Percentiles rank a stretch among this genome's conserved stretches.
Evolutionary conservation across 768 basidiomycete species (phyloP).

Genomic region (Macrocybe gigantea): DNA sequence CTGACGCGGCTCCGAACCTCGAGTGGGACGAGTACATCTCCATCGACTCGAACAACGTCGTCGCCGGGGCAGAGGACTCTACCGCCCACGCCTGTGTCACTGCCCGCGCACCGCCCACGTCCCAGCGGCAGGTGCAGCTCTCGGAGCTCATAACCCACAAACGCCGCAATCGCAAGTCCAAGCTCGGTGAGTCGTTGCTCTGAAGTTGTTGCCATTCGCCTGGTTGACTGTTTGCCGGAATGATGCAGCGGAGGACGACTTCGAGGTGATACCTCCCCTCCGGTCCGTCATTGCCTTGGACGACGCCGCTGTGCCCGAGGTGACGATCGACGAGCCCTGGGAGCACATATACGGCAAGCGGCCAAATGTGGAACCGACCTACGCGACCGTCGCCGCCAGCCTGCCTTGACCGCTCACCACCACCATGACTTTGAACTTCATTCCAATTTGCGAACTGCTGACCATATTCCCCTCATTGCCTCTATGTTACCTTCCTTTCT

Average conservation of each 20-base stretch:
- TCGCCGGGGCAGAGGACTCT: too few relatives aligned
- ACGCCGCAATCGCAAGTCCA: slow-evolving; percentile 35
- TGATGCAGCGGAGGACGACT: slow-evolving; percentile 36
- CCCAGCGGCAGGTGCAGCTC: slow-evolving; percentile 10
- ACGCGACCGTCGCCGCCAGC: slow-evolving; percentile 31
- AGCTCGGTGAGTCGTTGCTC: slow-evolving; percentile 22
- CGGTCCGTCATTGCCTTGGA: slow-evolving; percentile 56
- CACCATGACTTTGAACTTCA: too few relatives aligned
- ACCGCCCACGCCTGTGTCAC: slow-evolving; percentile 10
- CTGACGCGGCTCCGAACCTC: too few relatives aligned
- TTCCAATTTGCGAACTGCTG: too few relatives aligned
- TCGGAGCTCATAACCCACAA: slow-evolving; percentile 19
- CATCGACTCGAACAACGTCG: too few relatives aligned
- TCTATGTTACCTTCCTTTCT: too few relatives aligned
- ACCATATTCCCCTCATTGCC: too few relatives aligned
- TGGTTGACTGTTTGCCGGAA: too few relatives aligned
- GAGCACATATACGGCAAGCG: slow-evolving; percentile 44
- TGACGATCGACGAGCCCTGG: slow-evolving; percentile 51
- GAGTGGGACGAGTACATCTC: too few relatives aligned
- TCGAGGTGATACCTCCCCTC: slow-evolving; percentile 49
- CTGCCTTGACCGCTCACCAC: too few relatives aligned
- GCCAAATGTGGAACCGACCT: slow-evolving; percentile 26
- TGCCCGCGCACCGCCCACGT: slow-evolving; percentile 6
- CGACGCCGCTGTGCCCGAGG: slow-evolving; percentile 34
- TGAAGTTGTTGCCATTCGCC: too few relatives aligned